Base-by-base conservation (phyloP, 1,284 basidiomycete species). In the Phellinidium pouzarii region DNA sequence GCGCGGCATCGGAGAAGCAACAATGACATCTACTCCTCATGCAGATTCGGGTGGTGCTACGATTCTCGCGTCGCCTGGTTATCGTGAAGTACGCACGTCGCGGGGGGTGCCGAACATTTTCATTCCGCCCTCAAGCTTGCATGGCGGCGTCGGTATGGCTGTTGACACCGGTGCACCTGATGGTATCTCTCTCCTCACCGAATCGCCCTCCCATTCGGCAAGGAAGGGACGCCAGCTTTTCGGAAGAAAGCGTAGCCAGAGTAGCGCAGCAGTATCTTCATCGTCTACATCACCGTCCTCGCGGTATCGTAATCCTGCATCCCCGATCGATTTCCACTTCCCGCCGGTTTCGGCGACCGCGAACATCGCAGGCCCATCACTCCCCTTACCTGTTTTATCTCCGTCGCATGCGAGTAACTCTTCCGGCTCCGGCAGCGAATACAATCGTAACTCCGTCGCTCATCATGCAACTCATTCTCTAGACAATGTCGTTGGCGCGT, bases 31-130 rank as follows among this genome's bases (percentile, higher is more conserved):
- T 11, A 17, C 46, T 1, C 44, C 41, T 14, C 53, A 55, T 31
- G 17, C n/a, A 19, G 49, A 44, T 12, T 17, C 40, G 4, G 36
- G 43, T 11, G 50, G 44, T 4, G 47, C n/a, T 22, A 48, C 54
- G 29, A 37, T 52, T 42, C 50, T 46, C 7, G 1, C 55, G 1
- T n/a, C 55, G 25, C 59, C 60, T 6, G 62, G 55, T n/a, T 71
- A 70, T 55, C 65, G 70, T 4, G 73, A 75, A 49, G 62, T 71
- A 14, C 68, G 72, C 17, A 68, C 70, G 12, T 67, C 60, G 34
- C 66, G 68, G 49, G 71, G 71, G 3, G 60, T 71, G 5, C 67
- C 69, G 0, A 65, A 75, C 53, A 71, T 72, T 31, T 69, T 72
- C 41, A 72, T 72, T n/a, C 70, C 72, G 17, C 61, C 63, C 3